Base-by-base conservation (phyloP, 23 red algal genomes). In the Gracilariopsis chorda region DNA sequence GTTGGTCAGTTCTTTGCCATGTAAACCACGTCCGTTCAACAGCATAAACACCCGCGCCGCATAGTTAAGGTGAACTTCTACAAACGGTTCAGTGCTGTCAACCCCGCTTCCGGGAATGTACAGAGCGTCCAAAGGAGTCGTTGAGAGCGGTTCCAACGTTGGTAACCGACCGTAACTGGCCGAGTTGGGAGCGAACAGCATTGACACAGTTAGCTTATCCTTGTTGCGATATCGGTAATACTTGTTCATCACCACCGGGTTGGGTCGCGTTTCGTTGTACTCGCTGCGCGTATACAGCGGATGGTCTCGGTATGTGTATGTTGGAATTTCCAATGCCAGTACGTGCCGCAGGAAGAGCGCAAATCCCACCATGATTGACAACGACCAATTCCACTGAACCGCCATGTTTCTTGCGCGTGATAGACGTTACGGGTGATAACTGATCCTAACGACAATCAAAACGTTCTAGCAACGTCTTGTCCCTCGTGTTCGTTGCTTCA, bases 11-110 rank as follows among this genome's bases (percentile, higher is more conserved):
- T 49, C 25, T 11, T 21, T 29, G 3, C 59, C 34, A 9, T 34
- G 30, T 14, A 85, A 51, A 48, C 20, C 29, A 35, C 27, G 59
- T 42, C 51, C 80, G 44, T 65, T 85, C 4, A 85, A 24, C 45
- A 85, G 20, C 28, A 70, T 19, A 25, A 85, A 69, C 20, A 85
- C 59, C 4, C 80, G 57, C 8, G 80, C 25, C 3, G 51, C 37
- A 47, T 70, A n/a, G 36, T 85, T 85, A 2, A 85, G 62, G 7
- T 85, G 56, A 17, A 85, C 80, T 48, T 85, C 56, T 4, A 85
- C 48, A 67, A 63, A 85, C 23, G 52, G 33, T 41, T 5, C 56
- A 8, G 21, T 85, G 16, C 13, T 48, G 19, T 85, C 56, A 6
- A 1, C 19, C 72, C 19, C 48, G 27, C 21, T 53, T 17, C 11